phyloP scores from a whole-genome alignment of 192 early-diverging fungal species.

The Irineochytrium annulatum region DNA sequence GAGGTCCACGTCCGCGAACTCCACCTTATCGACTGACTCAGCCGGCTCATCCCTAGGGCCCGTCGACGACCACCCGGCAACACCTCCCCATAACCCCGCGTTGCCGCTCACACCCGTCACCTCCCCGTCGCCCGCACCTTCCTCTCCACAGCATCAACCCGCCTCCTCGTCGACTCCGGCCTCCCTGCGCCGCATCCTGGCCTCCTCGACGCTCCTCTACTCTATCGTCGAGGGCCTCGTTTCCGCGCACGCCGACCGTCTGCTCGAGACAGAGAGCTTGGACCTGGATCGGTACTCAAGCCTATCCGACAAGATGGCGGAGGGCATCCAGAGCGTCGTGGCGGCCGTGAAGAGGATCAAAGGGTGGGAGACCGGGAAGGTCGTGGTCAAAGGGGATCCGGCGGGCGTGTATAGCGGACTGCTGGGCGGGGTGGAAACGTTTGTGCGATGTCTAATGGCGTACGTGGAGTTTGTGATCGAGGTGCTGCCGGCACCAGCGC shows the following conservation, averaged over 20 bases:
- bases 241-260: slow-evolving; percentile 14
- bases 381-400: neutral
- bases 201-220: slow-evolving; percentile 17
- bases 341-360: slow-evolving; percentile 16
- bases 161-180: neutral
- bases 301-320: slow-evolving; percentile 18
- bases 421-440: neutral
- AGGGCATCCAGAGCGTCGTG: slow-evolving; percentile 16
- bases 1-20: too few relatives aligned
- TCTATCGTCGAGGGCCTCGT: slow-evolving; percentile 22
- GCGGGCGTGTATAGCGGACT: slow-evolving; percentile 5
- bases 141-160: slow-evolving; percentile 5
- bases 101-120: neutral
- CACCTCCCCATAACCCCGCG: too few relatives aligned
- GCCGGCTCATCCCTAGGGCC: slow-evolving; percentile 1
- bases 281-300: slow-evolving; percentile 19
- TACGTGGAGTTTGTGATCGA: slow-evolving; percentile 20
- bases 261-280: slow-evolving; percentile 1
- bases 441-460: slow-evolving; percentile 1
- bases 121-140: slow-evolving; percentile 9
- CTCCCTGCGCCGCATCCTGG: slow-evolving; percentile 11
- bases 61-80: neutral
- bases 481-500: neutral
- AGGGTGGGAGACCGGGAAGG: slow-evolving; percentile 17
- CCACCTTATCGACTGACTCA: neutral